phyloP scores from a whole-genome alignment of 768 basidiomycete genomes.

The Rhizopogon vinicolor region DNA sequence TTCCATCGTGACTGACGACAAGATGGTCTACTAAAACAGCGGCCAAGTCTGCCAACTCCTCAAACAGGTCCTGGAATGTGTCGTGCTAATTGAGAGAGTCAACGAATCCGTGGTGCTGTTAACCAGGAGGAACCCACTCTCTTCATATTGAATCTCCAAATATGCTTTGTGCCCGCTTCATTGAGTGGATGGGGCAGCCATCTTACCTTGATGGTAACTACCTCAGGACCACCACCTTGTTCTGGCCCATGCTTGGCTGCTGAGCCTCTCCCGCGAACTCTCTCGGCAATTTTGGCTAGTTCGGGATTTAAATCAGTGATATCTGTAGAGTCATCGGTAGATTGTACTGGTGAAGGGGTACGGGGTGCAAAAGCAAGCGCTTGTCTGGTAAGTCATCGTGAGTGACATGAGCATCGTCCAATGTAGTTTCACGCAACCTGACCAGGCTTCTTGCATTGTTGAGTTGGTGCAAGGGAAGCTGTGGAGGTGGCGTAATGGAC shows the following conservation, averaged over 20 bases:
- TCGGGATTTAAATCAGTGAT: slow-evolving; percentile 55
- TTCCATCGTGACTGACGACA: slow-evolving; percentile 56
- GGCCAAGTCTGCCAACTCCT: slow-evolving; percentile 60
- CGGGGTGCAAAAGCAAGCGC: slow-evolving; percentile 39
- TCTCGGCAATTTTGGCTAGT: slow-evolving; percentile 50
- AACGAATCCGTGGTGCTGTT: not conserved
- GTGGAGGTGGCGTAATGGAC: slow-evolving; percentile 77
- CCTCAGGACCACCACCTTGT: slow-evolving; percentile 27
- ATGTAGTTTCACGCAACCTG: slow-evolving; percentile 37
- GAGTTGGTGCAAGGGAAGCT: slow-evolving; percentile 47
- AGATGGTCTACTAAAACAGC: slow-evolving; percentile 45
- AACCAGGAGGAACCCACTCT: slow-evolving; percentile 37
- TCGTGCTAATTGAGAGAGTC: slow-evolving; percentile 43
- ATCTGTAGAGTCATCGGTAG: slow-evolving; percentile 43
- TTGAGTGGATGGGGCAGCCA: slow-evolving; percentile 67
- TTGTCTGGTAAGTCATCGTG: slow-evolving; percentile 32
- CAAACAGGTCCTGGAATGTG: slow-evolving; percentile 59
- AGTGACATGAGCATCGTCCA: not conserved
- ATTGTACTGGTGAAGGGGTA: slow-evolving; percentile 41
- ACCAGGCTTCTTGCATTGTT: slow-evolving; percentile 56
- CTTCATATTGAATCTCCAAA: slow-evolving; percentile 53
- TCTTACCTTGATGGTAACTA: slow-evolving; percentile 49
- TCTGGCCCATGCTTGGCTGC: slow-evolving; percentile 18
- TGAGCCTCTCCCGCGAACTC: slow-evolving; percentile 26
- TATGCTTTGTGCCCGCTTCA: slow-evolving; percentile 29